Evolutionary conservation across 1,284 basidiomycete genomes (phyloP), one percentile per base, ranked within the genome.

Genomic region (Afroboletus lepidellus): DNA sequence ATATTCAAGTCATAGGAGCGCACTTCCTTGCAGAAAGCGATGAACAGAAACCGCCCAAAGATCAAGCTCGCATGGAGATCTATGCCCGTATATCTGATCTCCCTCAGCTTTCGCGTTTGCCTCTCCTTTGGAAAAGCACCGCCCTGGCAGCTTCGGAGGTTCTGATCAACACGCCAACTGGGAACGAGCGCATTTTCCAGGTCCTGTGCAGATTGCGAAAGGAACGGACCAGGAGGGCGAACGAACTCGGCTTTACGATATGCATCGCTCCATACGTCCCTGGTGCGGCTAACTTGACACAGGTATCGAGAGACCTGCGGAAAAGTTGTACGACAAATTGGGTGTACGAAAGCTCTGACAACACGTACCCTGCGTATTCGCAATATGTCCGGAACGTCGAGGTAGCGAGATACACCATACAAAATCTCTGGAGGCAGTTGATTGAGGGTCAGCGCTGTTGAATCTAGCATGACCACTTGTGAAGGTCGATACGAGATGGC

Each of bases 1-100:
- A 53, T 25, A 27, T 34, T 51, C 42, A 61, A 41, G 47, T 61
- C 61, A 39, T 64, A 64, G 13, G 57, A 61, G 3, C 57, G 57
- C 9, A 64, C 48, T 52, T 60, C 57, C n/a, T 62, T 43, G 27
- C 34, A 39, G 25, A 60, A 27, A 16, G 60, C 53, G 32, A 64
- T 2, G 34, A 64, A 8, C 20, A 61, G 27, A 39, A 60, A 64
- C 9, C 60, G 62, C 9, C 60, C 51, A 39, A 61, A 62, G 21
- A 62, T n/a, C 44, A 61, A 34, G 30, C 25, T 39, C 2, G 46
- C 49, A 15, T 21, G 4, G 24, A 45, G 46, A 8, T 12, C 32
- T 23, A 18, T 6, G 11, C n/a, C 29, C 1, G 23, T 20, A 46
- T 46, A 15, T n/a, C 15, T 21, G 18, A 45, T 33, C 21, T 23